Base-by-base conservation (phyloP, 192 early-diverging fungal genomes). In the Funneliformis mosseae region DNA sequence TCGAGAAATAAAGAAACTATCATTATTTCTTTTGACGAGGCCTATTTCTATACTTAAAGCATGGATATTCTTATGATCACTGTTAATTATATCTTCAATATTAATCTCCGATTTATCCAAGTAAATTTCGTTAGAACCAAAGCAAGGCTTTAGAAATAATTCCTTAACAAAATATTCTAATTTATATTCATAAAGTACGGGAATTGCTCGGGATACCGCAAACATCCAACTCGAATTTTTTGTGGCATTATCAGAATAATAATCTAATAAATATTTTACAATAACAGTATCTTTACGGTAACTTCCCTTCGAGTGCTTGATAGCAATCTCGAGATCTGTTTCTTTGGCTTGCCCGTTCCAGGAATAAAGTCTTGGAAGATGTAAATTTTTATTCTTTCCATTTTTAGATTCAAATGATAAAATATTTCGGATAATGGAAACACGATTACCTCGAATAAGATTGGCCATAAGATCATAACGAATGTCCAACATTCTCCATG, bases 241-340 rank as follows among this genome's bases (percentile, higher is more conserved):
- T 28, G 25, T 18, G 11, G 25, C 8, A 64, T 64, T 64, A 64
- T 64, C 62, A 27, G 62, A 27, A 64, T 64, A 64, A 27, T 64
- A 64, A 64, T 64, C 62, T 14, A 64, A 64, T 12, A 64, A 64
- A 64, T 63, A 63, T 27, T 64, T 64, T 10, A 64, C 5, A 27
- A 64, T 27, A 9, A 64, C 23, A 8, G 62, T 64, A 28, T 23
- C 27, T 28, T 63, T 63, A n/a, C 27, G 48, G 16, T 50, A 50
- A 27, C 27, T 0, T 28, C 27, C 27, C 10, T 28, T 4, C 1
- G 12, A 8, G 11, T 10, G 1, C 25, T 64, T 64, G 23, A 63
- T 63, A 27, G 62, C 62, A 63, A 63, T 63, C 10, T 63, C 62
- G 4, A 64, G 27, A 64, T 64, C 62, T 27, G 62, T 64, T 0